Conservation (phyloP, 2,329 filamentous ascomycete species). For the Epichloe uncinata region DNA sequence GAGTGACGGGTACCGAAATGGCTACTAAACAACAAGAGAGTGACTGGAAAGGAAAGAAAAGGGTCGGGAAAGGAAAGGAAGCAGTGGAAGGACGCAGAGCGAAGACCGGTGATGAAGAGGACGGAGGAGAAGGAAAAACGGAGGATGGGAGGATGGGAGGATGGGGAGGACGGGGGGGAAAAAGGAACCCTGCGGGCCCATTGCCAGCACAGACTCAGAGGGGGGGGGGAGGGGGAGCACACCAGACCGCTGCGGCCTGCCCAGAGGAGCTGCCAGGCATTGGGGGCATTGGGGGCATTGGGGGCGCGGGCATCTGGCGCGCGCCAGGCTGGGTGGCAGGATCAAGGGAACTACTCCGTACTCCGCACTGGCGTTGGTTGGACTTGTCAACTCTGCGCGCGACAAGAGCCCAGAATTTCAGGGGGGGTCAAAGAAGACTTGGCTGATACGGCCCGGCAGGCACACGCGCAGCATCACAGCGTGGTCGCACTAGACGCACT, state of each 20-base stretch:
- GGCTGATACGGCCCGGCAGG: too few species aligned
- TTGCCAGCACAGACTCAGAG: background rate
- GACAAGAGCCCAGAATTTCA: too few species aligned
- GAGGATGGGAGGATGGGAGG: conserved; percentile 22
- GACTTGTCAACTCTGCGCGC: too few species aligned
- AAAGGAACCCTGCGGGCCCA: conserved; percentile 9
- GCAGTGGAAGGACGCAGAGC: conserved; percentile 20
- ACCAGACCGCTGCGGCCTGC: background rate
- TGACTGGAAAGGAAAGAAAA: conserved; percentile 36
- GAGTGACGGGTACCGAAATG: conserved; percentile 36
- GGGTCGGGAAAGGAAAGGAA: conserved; percentile 21
- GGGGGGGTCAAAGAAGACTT: too few species aligned
- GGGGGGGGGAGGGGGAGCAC: background rate
- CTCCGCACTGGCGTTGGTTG: too few species aligned
- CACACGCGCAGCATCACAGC: too few species aligned
- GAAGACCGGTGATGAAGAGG: conserved; percentile 20
- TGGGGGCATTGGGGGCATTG: too few species aligned
- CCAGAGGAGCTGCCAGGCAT: too few species aligned
- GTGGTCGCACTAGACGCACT: too few species aligned
- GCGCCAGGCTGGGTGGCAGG: too few species aligned
- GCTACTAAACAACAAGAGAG: conserved; percentile 32
- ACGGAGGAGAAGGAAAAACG: conserved; percentile 20
- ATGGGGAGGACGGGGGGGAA: conserved; percentile 15
- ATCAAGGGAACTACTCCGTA: too few species aligned
- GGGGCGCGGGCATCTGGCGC: too few species aligned